Base-by-base conservation (phyloP, 2,329 filamentous ascomycete species). In the Fusarium fujikuroi region DNA sequence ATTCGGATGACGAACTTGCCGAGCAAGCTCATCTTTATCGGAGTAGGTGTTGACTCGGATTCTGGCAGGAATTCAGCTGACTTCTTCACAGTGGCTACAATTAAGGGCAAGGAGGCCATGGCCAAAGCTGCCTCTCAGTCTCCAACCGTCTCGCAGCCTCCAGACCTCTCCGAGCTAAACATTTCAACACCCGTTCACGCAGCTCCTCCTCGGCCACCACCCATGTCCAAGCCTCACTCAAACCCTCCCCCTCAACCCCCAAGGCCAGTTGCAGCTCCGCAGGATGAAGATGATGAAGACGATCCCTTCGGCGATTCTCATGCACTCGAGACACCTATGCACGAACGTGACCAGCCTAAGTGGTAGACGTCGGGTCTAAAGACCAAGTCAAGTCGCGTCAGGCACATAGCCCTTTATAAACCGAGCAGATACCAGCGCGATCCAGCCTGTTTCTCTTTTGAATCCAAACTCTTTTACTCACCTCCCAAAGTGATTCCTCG, bases 231-330 rank as follows among this genome's bases (percentile, higher is more conserved):
- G 59, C 76, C 74, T 36, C 62, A 67, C n/a, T 57, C 74, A 16
- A 58, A 47, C 25, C 70, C 67, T 19, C 76, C 67, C 15, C 66
- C 58, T 28, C 70, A 75, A 47, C 75, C 72, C 36, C 75, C 76
- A 15, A 67, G 70, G 14, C 72, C 70, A 21, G 57, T 52, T 28
- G 60, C 57, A 30, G 76, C 85, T 37, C 85, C 87, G 6, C 91
- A 93, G 12, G 91, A 87, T 7, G 91, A 93, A 16, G 91, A 93
- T n/a, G 92, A 94, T 47, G 92, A 95, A n/a, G 89, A 96, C 72
- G 90, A 97, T 79, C 95, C 95, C 0, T 97, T 97, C 80, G 93
- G 93, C 8, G 94, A 97, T 80, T 89, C 89, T 46, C 95, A 97
- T 79, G 93, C 91, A 9, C 87, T 93, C 50, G 79, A 81, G 18